A percentile compares a stretch with the other conserved stretches of the same genome.
These are phyloP conservation scores for Trichoderma sp. DNA, from an alignment of 2,329 filamentous ascomycete species.

Conservation along the genomic window DNA sequence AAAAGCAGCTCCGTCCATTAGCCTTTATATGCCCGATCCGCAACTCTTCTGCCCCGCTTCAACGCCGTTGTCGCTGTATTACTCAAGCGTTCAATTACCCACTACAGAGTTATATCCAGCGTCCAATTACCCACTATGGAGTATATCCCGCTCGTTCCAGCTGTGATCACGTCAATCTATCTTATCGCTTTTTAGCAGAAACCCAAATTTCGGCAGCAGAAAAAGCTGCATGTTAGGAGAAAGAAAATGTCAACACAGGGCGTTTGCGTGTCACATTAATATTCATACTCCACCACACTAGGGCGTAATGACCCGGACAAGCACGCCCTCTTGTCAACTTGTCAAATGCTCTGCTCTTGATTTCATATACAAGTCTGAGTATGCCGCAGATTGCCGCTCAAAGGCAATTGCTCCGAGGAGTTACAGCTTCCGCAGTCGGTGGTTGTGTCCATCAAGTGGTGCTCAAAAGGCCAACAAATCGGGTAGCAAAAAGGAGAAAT, in stretches of 20 bases:
- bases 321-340: background rate
- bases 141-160: background rate
- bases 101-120: background rate
- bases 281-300: background rate
- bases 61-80: constrained; percentile 15
- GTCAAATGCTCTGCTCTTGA: background rate
- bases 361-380: background rate
- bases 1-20: background rate
- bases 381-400: background rate
- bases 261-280: background rate
- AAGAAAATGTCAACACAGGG: background rate
- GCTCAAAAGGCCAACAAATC: background rate
- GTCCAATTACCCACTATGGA: background rate
- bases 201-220: background rate
- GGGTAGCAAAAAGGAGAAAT: background rate
- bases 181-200: background rate
- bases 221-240: background rate
- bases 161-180: background rate
- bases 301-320: background rate
- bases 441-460: background rate
- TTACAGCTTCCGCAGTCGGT: background rate
- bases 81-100: background rate
- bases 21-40: background rate
- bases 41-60: background rate
- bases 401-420: background rate